phyloP scores from a whole-genome alignment of 1,139 yeast genomes.

The Sugiyamaella japonica region DNA sequence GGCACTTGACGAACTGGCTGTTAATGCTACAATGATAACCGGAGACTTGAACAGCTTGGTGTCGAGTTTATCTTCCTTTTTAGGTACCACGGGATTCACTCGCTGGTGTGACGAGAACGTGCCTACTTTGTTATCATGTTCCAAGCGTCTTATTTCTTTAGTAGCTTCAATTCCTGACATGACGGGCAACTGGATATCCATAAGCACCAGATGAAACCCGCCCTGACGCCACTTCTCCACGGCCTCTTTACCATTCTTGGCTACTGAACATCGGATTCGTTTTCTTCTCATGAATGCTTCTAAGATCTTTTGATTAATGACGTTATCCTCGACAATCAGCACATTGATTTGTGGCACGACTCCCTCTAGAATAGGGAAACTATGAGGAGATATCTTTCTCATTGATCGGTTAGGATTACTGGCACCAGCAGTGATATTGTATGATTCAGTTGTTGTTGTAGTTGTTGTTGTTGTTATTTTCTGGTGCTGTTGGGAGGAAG shows the following conservation, averaged over 20 bases:
- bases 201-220: conserved; percentile 84
- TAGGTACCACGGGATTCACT: conserved; percentile 23
- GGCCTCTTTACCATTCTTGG: conserved; percentile 90
- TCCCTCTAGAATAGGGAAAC: conserved; percentile 34
- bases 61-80: conserved; percentile 54
- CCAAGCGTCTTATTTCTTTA: conserved; percentile 80
- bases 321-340: conserved; percentile 92
- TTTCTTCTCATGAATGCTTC: conserved; percentile 89
- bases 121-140: conserved; percentile 78
- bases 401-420: conserved; percentile 13
- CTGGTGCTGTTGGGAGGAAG: neutral
- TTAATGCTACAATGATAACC: conserved; percentile 91
- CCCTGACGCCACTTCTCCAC: conserved; percentile 90
- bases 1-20: conserved; percentile 86
- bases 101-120: conserved; percentile 52
- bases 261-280: conserved; percentile 80
- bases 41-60: conserved; percentile 73
- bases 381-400: conserved; percentile 7
- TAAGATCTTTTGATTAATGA: conserved; percentile 88
- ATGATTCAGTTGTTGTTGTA: neutral
- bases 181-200: conserved; percentile 95
- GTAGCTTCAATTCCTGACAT: conserved; percentile 93
- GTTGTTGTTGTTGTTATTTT: no score
- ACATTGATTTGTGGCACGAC: conserved; percentile 79
- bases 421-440: conserved; percentile 12